These are phyloP conservation scores for Fusarium nodosum DNA, from an alignment of 2,329 filamentous ascomycete genomes.

Conservation along the genomic window DNA sequence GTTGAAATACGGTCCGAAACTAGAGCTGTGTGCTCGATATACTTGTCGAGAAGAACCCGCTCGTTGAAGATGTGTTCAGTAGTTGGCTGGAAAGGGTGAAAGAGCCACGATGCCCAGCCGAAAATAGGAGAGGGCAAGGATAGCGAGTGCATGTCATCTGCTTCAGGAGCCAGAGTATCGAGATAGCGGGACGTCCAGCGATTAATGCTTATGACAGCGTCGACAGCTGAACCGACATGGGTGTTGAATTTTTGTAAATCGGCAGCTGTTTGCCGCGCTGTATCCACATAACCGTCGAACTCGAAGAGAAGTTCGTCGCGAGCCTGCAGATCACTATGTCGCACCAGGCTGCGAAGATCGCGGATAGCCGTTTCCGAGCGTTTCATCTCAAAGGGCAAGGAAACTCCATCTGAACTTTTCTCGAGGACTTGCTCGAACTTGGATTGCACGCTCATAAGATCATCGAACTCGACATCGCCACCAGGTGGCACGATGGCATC, in stretches of 20 bases:
- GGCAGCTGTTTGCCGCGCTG: conserved; percentile 72
- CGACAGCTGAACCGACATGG: conserved; percentile 79
- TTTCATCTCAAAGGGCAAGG: conserved; percentile 83
- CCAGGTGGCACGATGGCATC: conserved; percentile 48
- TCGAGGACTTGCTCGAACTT: conserved; percentile 82
- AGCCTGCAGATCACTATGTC: conserved; percentile 75
- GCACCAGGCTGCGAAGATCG: conserved; percentile 79
- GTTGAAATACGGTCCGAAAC: conserved; percentile 77
- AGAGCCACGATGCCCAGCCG: conserved; percentile 60
- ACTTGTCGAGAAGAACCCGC: conserved; percentile 76
- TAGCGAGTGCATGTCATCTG: conserved; percentile 51
- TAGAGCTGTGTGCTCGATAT: conserved; percentile 77
- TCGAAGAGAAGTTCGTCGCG: conserved; percentile 80
- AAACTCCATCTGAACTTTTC: conserved; percentile 73
- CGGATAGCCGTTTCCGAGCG: conserved; percentile 79
- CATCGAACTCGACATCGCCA: conserved; percentile 74
- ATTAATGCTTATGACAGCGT: conserved; percentile 80
- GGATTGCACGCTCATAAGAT: conserved; percentile 80
- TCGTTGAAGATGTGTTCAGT: conserved; percentile 62
- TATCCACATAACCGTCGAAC: conserved; percentile 81
- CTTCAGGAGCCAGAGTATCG: conserved; percentile 66
- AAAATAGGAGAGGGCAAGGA: conserved; percentile 52
- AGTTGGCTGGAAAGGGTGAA: conserved; percentile 74
- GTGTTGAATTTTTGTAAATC: conserved; percentile 82
- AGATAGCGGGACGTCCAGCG: conserved; percentile 80